Conservation (phyloP, 176 grass and related monocot species). For the Aegilops speltoides region DNA sequence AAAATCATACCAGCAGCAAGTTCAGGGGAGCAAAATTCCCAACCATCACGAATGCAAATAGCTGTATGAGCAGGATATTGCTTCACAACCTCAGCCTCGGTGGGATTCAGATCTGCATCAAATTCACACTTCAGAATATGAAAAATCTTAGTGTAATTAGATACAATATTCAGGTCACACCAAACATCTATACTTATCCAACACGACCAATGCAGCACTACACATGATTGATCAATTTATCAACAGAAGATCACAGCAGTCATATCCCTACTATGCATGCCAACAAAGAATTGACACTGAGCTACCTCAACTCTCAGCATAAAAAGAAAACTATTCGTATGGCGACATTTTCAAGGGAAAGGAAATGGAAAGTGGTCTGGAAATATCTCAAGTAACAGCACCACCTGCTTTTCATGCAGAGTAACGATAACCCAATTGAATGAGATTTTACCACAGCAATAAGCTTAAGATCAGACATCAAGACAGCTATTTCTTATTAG, state of each 20-base stretch:
- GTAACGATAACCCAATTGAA: background rate
- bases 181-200: background rate
- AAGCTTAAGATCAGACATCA: conserved; percentile 13
- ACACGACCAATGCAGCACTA: background rate
- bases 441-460: conserved; percentile 1
- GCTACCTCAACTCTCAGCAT: background rate
- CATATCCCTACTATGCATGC: conserved; percentile 21
- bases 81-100: conserved; percentile 61
- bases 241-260: background rate
- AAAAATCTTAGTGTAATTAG: background rate
- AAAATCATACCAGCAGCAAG: conserved; percentile 69
- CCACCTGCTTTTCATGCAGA: conserved; percentile 1
- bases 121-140: conserved; percentile 20
- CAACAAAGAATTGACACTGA: background rate
- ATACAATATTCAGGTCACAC: conserved; percentile 2
- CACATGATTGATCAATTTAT: conserved; percentile 10
- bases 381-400: conserved; percentile 9
- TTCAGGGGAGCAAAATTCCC: conserved; percentile 77
- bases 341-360: conserved; percentile 6
- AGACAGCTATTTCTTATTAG: conserved; percentile 19
- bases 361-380: background rate
- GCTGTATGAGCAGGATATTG: conserved; percentile 90
- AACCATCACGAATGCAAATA: conserved; percentile 92
- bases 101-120: conserved; percentile 72
- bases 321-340: background rate